These are phyloP conservation scores for Fusarium stilboides DNA, from an alignment of 2,329 filamentous ascomycete genomes.

Conservation along the genomic window DNA sequence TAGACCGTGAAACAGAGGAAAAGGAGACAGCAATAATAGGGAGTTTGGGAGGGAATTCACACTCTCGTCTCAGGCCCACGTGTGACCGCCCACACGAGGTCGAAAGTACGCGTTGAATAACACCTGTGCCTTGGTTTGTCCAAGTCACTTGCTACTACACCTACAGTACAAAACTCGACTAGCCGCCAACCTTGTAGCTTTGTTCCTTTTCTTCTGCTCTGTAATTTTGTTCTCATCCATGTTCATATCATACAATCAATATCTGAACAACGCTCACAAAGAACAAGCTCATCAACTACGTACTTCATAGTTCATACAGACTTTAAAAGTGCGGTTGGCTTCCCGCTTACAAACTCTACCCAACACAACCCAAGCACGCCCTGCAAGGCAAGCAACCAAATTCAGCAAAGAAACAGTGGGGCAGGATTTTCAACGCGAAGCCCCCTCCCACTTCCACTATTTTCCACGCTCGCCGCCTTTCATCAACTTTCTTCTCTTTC, in stretches of 20 bases:
- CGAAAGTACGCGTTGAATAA: slow-evolving; percentile 20
- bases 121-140: slow-evolving; percentile 32
- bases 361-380: slow-evolving; percentile 20
- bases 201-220: slow-evolving; percentile 13
- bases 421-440: slow-evolving; percentile 24
- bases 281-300: background rate
- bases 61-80: slow-evolving; percentile 27
- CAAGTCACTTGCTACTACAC: slow-evolving; percentile 23
- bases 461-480: slow-evolving; percentile 31
- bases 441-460: slow-evolving; percentile 38
- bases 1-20: slow-evolving; percentile 28
- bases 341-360: slow-evolving; percentile 2
- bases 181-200: slow-evolving; percentile 6
- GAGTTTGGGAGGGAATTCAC: slow-evolving; percentile 16
- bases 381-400: slow-evolving; percentile 29
- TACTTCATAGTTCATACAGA: background rate
- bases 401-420: slow-evolving; percentile 39
- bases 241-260: slow-evolving; percentile 4
- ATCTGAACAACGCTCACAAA: slow-evolving; percentile 2
- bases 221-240: slow-evolving; percentile 8
- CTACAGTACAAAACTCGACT: slow-evolving; percentile 35
- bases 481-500: slow-evolving; percentile 21
- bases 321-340: slow-evolving; percentile 11
- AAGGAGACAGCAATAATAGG: slow-evolving; percentile 24
- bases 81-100: slow-evolving; percentile 40